Base-by-base conservation (phyloP, 2,329 filamentous ascomycete genomes). In the Fusarium musae region DNA sequence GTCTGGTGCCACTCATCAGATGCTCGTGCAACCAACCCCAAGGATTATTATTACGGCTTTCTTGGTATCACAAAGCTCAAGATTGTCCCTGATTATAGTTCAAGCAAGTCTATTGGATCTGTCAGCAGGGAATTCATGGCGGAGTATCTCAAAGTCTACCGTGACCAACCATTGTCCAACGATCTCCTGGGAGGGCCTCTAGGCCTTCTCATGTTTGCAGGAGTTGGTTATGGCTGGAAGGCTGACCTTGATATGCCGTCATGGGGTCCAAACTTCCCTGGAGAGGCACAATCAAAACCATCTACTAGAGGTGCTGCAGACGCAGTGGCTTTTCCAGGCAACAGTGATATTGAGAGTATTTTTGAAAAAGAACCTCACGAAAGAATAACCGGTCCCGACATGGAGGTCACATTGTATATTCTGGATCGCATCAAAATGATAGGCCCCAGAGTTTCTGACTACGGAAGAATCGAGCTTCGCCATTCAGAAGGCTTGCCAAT, bases 151-250 rank as follows among this genome's bases (percentile, higher is more conserved):
- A 40, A 40, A 40, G 39, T 40, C 5, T 40, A n/a, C 39, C 39
- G 39, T 15, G 39, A 40, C 7, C 39, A 13, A 15, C n/a, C 39
- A n/a, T 40, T 0, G n/a, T 40, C 39, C 1, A 2, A 5, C 0
- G 21, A 40, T 40, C 21, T 5, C 12, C 7, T n/a, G 12, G 39
- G 39, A 40, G 39, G 39, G 19, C 39, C 39, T 1, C 21, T 40
- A 8, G 39, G 39, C 12, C 39, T 40, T 40, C 39, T 40, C 3
- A 40, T n/a, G 39, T 40, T 40, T 40, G 39, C 39, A 5, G 39
- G 39, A 15, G 39, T 40, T 40, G 39, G 39, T 40, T 40, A 40
- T 40, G 39, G 39, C 4, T 40, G 39, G 39, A 5, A n/a, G 9
- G 4, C 8, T 2, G 39, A 40, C 39, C 0, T 3, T 40, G 39